Base-by-base conservation (phyloP, 1,284 basidiomycete species). In the Laetiporus sulphureus region DNA sequence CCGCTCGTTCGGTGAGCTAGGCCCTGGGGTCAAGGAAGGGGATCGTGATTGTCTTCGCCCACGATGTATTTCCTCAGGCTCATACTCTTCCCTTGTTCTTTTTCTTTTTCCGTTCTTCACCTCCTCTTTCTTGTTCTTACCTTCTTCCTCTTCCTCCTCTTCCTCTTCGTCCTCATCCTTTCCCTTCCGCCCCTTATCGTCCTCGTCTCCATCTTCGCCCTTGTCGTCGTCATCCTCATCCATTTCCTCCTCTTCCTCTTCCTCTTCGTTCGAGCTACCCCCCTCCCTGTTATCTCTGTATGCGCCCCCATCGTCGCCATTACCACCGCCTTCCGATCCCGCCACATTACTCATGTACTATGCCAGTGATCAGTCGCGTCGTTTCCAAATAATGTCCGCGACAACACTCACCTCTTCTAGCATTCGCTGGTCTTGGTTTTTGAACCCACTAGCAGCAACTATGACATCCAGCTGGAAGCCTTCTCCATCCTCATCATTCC, bases 401-500 rank as follows among this genome's bases (percentile, higher is more conserved):
- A 30, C 36, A 38, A 38, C 43, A 55, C 75, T 56, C 50, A 93
- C 91, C 69, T 91, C 81, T 65, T 93, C 89, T 39, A 97, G 67
- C 36, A 78, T 68, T 53, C 81, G 77, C 71, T 88, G 81, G 59
- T 95, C 83, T 54, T 83, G 83, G 52, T 83, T 75, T 46, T 81
- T 81, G 62, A 94, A 96, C 7, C 93, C 93, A 67, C 90, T 94
- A 1, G 94, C 93, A 46, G 87, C 83, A 8, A 96, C 93, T 46
- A 88, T 75, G 20, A 95, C 82, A 66, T 97, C 94, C 37, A 97
- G 68, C 42, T 75, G 72, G 59, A 92, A 86, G 5, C 69, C 68
- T 31, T 62, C 69, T 22, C 59, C 62, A 13, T 55, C 60, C n/a
- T 67, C 66, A 10, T 67, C 62, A 19, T 66, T 65, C 48, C 86